These are phyloP conservation scores for Aspergillus kassunensis DNA, from an alignment of 495 filamentous ascomycete species.

Conservation along the genomic window DNA sequence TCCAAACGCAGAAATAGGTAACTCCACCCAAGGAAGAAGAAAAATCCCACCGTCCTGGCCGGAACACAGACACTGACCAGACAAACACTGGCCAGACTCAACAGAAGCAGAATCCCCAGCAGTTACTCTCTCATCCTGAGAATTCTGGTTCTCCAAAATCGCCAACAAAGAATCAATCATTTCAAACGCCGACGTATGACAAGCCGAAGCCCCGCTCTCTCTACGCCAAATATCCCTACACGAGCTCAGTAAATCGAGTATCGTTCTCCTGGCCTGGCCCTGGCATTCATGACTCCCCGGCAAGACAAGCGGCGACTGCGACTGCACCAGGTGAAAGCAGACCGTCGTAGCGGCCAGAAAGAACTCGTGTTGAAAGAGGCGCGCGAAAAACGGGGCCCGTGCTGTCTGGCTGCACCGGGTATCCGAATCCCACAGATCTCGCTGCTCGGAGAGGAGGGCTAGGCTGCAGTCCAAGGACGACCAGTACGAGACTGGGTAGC, in stretches of 20 bases:
- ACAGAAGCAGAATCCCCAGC: too few species aligned
- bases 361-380: background rate
- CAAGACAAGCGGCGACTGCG: background rate
- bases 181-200: background rate
- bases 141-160: background rate
- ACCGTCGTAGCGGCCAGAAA: background rate
- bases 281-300: background rate
- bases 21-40: too few species aligned
- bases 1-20: too few species aligned
- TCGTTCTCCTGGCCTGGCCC: background rate
- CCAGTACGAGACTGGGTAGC: constrained; percentile 2
- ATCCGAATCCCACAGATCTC: background rate
- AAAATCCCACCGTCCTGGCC: too few species aligned
- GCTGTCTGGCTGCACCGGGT: too few species aligned
- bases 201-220: background rate
- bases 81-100: too few species aligned
- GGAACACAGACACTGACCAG: too few species aligned
- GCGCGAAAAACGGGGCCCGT: background rate
- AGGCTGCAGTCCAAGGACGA: constrained; percentile 1
- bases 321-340: background rate
- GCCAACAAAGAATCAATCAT: background rate
- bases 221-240: background rate
- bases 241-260: background rate
- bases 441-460: background rate
- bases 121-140: too few species aligned